phyloP scores from a whole-genome alignment of 2,329 filamentous ascomycete genomes.

The Ascochyta koolunga region DNA sequence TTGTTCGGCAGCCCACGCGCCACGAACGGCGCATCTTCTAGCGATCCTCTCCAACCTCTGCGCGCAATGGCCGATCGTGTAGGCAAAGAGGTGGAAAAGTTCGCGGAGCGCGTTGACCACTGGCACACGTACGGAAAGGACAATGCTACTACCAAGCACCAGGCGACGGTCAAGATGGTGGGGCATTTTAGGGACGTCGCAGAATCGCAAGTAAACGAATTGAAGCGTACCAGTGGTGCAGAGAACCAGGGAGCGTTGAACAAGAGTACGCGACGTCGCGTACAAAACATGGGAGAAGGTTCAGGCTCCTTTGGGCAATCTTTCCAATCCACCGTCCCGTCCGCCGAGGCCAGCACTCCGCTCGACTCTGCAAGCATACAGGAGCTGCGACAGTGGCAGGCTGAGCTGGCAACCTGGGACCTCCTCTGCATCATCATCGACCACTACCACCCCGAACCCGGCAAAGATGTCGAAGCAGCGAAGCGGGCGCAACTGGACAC shows the following conservation, averaged over 20 bases:
- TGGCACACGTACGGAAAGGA: constrained; percentile 56
- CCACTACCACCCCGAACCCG: constrained; percentile 61
- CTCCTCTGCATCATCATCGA: constrained; percentile 77
- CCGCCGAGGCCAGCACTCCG: constrained; percentile 20
- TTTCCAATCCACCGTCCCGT: constrained; percentile 24
- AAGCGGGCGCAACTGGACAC: constrained; percentile 41
- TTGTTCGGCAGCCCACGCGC: constrained; percentile 23
- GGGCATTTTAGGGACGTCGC: constrained; percentile 57
- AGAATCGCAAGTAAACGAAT: constrained; percentile 54
- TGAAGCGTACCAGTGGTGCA: constrained; percentile 52
- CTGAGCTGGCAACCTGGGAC: constrained; percentile 91
- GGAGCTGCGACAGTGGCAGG: constrained; percentile 71
- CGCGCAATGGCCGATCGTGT: constrained; percentile 71
- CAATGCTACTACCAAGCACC: constrained; percentile 59
- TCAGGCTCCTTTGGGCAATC: constrained; percentile 24
- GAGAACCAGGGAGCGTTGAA: constrained; percentile 44
- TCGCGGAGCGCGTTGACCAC: constrained; percentile 80
- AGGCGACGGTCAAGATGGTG: constrained; percentile 47
- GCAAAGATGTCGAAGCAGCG: constrained; percentile 38
- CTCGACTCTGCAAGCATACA: constrained; percentile 49
- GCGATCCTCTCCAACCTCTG: constrained; percentile 63
- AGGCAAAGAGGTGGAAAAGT: constrained; percentile 83
- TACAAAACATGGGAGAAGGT: constrained; percentile 38
- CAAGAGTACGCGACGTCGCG: constrained; percentile 41
- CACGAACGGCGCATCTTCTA: constrained; percentile 21